Evolutionary conservation across 192 early-diverging fungal genomes (phyloP).

Genomic region (Gamsiella multidivaricata): DNA sequence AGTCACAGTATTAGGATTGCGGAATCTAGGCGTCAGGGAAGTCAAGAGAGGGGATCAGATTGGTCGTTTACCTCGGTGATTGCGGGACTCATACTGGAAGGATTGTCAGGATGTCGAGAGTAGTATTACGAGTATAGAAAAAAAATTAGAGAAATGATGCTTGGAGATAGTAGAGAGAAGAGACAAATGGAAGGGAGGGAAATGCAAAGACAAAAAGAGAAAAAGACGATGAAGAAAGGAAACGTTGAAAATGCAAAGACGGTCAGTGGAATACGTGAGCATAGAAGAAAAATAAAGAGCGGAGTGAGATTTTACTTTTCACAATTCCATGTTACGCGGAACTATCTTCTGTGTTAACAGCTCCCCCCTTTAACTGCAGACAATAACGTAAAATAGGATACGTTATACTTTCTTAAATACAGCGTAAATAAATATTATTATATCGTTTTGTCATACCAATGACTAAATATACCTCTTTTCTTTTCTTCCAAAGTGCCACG

Average conservation of each 20-base stretch:
- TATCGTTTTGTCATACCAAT: not conserved
- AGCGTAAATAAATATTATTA: not conserved
- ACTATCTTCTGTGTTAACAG: too few species aligned
- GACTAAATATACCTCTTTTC: too few species aligned
- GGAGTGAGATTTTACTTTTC: too few species aligned
- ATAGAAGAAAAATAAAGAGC: too few species aligned
- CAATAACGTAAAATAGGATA: too few species aligned
- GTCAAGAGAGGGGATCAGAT: not conserved
- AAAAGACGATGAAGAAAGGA: constrained; percentile 3
- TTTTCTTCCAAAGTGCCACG: too few species aligned
- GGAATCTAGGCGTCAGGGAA: not conserved
- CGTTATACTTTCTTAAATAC: too few species aligned
- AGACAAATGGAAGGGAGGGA: not conserved
- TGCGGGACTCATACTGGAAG: constrained; percentile 25
- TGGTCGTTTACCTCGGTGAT: constrained; percentile 16
- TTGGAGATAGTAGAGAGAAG: not conserved
- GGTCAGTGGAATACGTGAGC: not conserved
- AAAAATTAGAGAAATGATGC: not conserved
- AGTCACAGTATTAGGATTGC: too few species aligned
- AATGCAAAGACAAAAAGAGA: not conserved
- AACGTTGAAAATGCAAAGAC: not conserved
- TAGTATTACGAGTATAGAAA: too few species aligned
- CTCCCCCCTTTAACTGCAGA: too few species aligned
- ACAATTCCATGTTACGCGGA: too few species aligned
- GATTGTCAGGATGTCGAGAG: not conserved